phyloP scores from a whole-genome alignment of 192 early-diverging fungal species.

The Entomortierella beljakovae region DNA sequence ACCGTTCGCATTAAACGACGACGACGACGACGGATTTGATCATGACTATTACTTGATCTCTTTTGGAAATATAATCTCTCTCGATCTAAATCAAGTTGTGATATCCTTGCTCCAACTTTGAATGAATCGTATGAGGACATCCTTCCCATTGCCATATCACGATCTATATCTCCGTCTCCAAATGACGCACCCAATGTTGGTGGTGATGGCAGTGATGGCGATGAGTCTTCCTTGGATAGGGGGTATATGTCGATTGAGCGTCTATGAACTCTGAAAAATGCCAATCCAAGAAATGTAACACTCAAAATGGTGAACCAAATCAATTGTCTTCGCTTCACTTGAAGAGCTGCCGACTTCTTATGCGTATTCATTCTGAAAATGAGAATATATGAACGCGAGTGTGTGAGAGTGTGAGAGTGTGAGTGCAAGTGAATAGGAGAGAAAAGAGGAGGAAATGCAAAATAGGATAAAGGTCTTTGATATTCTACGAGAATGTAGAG shows the following conservation, averaged over 20 bases:
- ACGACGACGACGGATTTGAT: neutral
- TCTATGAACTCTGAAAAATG: neutral
- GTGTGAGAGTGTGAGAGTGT: no score
- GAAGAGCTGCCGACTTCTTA: neutral
- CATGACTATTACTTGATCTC: neutral
- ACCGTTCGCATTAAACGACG: no score
- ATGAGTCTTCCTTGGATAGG: no score
- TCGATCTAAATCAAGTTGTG: neutral
- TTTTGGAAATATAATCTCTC: no score
- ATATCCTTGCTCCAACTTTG: neutral
- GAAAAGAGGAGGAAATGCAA: no score
- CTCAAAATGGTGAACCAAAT: constrained; percentile 1
- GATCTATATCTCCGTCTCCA: no score
- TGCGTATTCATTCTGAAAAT: neutral
- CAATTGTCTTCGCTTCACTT: neutral
- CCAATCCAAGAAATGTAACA: neutral
- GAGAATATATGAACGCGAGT: neutral
- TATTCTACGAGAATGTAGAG: no score
- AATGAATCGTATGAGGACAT: neutral
- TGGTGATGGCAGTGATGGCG: no score
- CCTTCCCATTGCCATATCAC: neutral
- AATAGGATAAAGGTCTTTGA: no score
- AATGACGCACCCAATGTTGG: no score
- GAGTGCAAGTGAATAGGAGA: no score
- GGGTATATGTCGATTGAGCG: neutral